phyloP scores from a whole-genome alignment of 306 rosid species.

The Cucurbita maxima region DNA sequence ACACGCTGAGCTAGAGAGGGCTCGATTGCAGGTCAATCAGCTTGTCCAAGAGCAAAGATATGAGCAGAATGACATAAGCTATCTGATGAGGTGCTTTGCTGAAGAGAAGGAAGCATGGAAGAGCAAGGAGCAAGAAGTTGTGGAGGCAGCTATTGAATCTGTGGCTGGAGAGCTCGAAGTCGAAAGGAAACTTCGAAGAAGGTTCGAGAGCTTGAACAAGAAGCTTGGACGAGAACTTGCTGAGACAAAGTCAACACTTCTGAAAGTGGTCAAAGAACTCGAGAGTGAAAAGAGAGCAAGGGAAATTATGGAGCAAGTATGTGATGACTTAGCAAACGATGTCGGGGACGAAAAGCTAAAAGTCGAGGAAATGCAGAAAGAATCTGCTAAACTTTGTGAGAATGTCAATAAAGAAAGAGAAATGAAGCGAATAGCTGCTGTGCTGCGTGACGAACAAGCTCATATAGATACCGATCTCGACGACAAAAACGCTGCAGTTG shows the following conservation, averaged over 20 bases:
- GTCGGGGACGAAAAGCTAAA: conserved; percentile 53
- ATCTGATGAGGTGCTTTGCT: conserved; percentile 76
- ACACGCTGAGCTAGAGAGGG: conserved; percentile 91
- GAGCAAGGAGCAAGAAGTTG: conserved; percentile 61
- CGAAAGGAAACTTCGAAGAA: conserved; percentile 75
- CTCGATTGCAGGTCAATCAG: conserved; percentile 83
- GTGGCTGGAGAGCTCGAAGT: conserved; percentile 83
- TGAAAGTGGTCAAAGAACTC: conserved; percentile 69
- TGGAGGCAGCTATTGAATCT: conserved; percentile 96
- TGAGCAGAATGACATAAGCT: conserved; percentile 61
- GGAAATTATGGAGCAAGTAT: conserved; percentile 76
- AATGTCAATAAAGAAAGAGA: conserved; percentile 66
- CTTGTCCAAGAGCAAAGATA: conserved; percentile 79
- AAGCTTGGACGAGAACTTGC: conserved; percentile 83
- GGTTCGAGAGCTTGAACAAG: conserved; percentile 84
- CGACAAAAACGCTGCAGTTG: conserved; percentile 70
- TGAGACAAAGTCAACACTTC: conserved; percentile 75
- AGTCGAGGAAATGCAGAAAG: conserved; percentile 40
- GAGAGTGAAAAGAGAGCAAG: conserved; percentile 90
- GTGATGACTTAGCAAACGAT: conserved; percentile 67
- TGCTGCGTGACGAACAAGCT: conserved; percentile 57
- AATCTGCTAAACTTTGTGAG: conserved; percentile 41
- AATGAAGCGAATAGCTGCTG: conserved; percentile 54
- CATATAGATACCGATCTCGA: conserved; percentile 58
- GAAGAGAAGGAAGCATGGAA: conserved; percentile 96